These are phyloP conservation scores for Solanum paucissectum DNA, from an alignment of 257 asterid genomes.

Conservation along the genomic window DNA sequence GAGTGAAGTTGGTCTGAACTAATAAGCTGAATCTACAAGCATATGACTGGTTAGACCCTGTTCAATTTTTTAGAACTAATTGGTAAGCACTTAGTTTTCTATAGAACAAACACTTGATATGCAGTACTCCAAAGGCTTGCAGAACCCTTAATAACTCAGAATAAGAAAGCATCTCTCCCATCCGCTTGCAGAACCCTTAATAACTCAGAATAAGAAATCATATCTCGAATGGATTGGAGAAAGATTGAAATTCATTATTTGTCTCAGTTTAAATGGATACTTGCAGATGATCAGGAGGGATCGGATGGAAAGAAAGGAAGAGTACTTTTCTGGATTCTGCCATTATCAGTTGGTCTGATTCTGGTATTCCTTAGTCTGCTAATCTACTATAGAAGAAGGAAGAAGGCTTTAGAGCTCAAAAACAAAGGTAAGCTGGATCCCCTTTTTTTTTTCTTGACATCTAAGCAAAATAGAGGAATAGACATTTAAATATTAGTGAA, in stretches of 20 bases:
- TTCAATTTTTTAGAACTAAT: not conserved
- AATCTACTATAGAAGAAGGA: not conserved
- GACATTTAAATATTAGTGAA: not conserved
- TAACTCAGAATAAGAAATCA: not conserved
- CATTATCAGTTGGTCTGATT: not conserved
- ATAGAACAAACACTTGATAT: not conserved
- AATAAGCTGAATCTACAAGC: not conserved
- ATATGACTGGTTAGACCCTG: not conserved
- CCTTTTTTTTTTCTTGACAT: not conserved
- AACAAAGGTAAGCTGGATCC: not conserved
- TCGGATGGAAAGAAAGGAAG: not conserved
- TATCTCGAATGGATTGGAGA: not conserved
- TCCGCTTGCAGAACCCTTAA: not conserved
- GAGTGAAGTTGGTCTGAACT: not conserved
- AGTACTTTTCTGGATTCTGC: not conserved
- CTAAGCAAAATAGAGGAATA: not conserved
- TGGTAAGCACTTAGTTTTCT: not conserved
- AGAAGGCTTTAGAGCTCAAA: not conserved
- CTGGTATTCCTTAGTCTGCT: not conserved
- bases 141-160: not conserved
- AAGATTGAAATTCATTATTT: not conserved
- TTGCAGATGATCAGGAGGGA: not conserved
- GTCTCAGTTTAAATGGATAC: not conserved
- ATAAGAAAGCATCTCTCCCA: not conserved
- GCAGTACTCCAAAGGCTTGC: not conserved